phyloP scores from a whole-genome alignment of 139 green algal genomes.

The Chlamydomonas applanata region DNA sequence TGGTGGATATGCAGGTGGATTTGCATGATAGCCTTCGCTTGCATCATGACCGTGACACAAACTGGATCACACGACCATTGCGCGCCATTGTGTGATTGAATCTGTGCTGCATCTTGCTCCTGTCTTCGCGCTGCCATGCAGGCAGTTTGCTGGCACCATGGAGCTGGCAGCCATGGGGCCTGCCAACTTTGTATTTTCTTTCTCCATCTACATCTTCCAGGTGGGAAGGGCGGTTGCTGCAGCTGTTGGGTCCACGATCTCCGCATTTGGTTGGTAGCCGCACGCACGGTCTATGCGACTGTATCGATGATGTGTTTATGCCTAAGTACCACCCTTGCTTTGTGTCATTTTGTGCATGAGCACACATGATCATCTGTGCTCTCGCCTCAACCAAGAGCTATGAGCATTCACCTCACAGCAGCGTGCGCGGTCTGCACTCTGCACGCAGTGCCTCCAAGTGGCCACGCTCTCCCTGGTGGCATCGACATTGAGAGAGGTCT shows the following conservation, averaged over 20 bases:
- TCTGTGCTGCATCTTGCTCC: background rate
- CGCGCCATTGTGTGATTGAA: background rate
- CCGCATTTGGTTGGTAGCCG: background rate
- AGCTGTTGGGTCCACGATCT: background rate
- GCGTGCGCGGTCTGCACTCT: background rate
- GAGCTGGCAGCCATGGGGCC: conserved; percentile 76
- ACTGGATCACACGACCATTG: no score
- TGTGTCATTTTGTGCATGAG: no score
- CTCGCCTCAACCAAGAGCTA: no score
- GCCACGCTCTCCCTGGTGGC: background rate
- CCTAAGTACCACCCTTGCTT: no score
- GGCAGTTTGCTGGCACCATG: conserved; percentile 48
- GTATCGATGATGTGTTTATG: no score
- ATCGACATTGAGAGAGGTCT: conserved; percentile 24
- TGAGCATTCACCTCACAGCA: no score
- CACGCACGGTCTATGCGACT: no score
- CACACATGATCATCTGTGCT: no score
- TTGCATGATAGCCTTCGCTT: no score
- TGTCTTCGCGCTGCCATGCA: background rate
- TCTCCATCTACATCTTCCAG: conserved; percentile 53
- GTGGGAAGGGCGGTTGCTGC: conserved; percentile 1
- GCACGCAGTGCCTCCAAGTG: conserved; percentile 16
- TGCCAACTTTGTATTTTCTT: conserved; percentile 72
- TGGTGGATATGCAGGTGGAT: no score
- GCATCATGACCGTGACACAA: no score